Conservation (phyloP, 2,329 filamentous ascomycete genomes). For the Ophiostoma triangulosporum region DNA sequence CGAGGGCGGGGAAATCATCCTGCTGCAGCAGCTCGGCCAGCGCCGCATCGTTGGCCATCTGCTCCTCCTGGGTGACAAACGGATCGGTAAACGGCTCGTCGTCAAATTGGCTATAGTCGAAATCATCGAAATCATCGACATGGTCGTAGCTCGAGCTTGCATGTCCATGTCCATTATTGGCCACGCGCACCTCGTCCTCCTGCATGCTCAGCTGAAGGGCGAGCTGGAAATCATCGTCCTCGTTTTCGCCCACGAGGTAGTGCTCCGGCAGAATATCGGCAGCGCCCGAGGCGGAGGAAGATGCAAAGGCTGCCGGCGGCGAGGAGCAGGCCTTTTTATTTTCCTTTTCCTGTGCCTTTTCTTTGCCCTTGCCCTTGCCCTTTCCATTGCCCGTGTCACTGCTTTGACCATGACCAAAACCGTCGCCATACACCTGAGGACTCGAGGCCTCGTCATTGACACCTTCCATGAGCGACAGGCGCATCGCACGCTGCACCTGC, state of each 20-base stretch:
- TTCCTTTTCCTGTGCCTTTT: neutral
- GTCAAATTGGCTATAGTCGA: neutral
- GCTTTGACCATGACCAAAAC: neutral
- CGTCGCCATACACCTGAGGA: neutral
- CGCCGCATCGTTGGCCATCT: slow-evolving; percentile 10
- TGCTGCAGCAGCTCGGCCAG: slow-evolving; percentile 15
- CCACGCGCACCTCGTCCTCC: slow-evolving; percentile 32
- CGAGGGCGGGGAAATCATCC: slow-evolving; percentile 21
- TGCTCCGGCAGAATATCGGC: neutral
- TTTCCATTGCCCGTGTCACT: neutral
- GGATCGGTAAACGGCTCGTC: neutral
- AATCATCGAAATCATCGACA: neutral
- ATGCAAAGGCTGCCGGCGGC: neutral
- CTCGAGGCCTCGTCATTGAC: slow-evolving; percentile 26
- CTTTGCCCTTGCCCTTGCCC: neutral
- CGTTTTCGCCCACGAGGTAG: slow-evolving; percentile 15
- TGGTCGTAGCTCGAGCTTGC: slow-evolving; percentile 6
- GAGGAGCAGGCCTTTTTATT: neutral
- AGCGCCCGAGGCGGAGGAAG: neutral
- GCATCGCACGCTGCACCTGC: slow-evolving; percentile 49
- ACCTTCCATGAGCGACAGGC: slow-evolving; percentile 45
- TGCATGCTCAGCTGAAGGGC: slow-evolving; percentile 47
- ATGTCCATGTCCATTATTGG: neutral
- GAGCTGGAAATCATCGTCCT: slow-evolving; percentile 45
- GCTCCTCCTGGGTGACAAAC: slow-evolving; percentile 2